phyloP scores from a whole-genome alignment of 2,329 filamentous ascomycete species.

The Celoporthe dispersa region DNA sequence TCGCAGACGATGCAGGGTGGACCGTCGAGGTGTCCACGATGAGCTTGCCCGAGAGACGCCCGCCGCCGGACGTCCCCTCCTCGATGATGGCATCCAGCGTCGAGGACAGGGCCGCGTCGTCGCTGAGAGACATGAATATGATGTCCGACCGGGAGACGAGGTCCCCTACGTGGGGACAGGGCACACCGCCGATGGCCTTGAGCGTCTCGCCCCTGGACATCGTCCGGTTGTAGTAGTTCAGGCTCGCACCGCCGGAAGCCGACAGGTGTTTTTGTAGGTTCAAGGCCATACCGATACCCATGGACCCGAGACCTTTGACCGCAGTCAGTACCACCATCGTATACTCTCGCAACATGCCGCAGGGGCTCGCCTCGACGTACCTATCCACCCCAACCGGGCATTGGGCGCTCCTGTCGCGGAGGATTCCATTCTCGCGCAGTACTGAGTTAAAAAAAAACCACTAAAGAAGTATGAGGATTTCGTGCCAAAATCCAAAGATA shows the following conservation, averaged over 20 bases:
- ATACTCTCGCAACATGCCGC: not conserved
- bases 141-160: constrained; percentile 41
- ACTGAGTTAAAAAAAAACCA: no score
- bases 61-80: constrained; percentile 30
- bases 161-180: constrained; percentile 32
- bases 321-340: not conserved
- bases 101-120: constrained; percentile 73
- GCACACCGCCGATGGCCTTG: constrained; percentile 36
- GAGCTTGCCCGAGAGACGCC: constrained; percentile 42
- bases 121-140: constrained; percentile 68
- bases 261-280: constrained; percentile 52
- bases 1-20: constrained; percentile 47
- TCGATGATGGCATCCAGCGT: constrained; percentile 63
- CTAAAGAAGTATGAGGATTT: no score
- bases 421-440: not conserved
- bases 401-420: not conserved
- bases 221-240: constrained; percentile 52
- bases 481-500: no score
- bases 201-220: constrained; percentile 47
- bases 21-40: constrained; percentile 56
- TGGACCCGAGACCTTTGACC: constrained; percentile 50
- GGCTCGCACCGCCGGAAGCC: constrained; percentile 27
- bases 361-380: not conserved
- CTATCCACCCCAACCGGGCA: not conserved
- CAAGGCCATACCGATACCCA: constrained; percentile 54